Evolutionary conservation across 306 rosid genomes (phyloP).

Genomic region (Malus sylvestris): DNA sequence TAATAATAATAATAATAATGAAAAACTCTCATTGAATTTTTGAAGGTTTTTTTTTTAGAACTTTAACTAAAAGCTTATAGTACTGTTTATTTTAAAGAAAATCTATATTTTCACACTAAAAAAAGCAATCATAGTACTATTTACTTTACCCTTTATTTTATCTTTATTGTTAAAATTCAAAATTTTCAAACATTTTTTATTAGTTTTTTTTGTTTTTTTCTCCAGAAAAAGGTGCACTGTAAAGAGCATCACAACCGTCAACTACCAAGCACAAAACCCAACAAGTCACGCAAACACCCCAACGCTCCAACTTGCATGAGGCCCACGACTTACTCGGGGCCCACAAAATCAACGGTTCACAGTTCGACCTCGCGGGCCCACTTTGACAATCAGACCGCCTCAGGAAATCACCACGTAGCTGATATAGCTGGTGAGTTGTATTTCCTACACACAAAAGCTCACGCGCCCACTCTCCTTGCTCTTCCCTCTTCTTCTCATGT

Average conservation of each 20-base stretch:
- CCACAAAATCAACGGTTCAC: background rate
- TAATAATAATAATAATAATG: no score
- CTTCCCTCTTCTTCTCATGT: slow-evolving; percentile 31
- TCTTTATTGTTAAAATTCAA: no score
- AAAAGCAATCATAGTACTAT: no score
- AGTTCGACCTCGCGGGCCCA: background rate
- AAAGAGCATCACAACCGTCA: slow-evolving; percentile 4
- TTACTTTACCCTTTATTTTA: no score
- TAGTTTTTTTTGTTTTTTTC: no score
- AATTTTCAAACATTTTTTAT: no score
- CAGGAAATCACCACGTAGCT: background rate
- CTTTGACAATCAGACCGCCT: background rate
- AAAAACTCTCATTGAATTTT: no score
- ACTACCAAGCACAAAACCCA: background rate
- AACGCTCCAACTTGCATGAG: background rate
- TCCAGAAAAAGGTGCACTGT: no score
- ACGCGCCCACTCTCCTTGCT: slow-evolving; percentile 1
- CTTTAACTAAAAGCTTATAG: no score
- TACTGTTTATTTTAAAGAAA: no score
- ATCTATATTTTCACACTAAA: no score
- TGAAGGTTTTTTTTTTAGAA: no score
- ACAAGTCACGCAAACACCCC: background rate
- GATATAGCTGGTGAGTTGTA: background rate
- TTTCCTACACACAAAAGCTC: background rate
- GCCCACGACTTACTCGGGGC: background rate